These are phyloP conservation scores for Didymella exigua DNA, from an alignment of 2,329 filamentous ascomycete species.

Conservation along the genomic window DNA sequence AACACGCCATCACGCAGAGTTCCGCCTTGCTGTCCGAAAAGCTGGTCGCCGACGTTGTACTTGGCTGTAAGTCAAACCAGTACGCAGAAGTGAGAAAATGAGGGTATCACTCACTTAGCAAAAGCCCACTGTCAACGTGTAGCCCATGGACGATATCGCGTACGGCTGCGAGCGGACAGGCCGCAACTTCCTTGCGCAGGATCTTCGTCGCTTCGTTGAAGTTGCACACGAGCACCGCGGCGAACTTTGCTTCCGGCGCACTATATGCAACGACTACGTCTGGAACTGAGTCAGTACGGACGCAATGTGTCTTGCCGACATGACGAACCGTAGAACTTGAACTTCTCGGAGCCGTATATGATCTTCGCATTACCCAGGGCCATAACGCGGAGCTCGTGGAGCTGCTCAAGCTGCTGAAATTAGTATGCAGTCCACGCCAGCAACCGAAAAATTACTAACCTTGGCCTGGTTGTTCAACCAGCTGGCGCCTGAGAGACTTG, in stretches of 20 bases:
- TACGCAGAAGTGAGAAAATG: background rate
- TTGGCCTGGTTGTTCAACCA: slow-evolving; percentile 10
- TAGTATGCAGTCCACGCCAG: background rate
- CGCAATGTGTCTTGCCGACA: too few relatives aligned
- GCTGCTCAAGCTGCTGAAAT: slow-evolving; percentile 2
- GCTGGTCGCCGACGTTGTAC: slow-evolving; percentile 21
- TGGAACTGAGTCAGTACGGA: slow-evolving; percentile 9
- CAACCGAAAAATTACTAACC: background rate
- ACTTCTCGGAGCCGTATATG: slow-evolving; percentile 34
- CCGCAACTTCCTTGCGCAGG: slow-evolving; percentile 73
- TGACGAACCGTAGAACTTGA: slow-evolving; percentile 31
- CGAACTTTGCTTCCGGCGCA: slow-evolving; percentile 64
- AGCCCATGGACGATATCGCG: slow-evolving; percentile 27
- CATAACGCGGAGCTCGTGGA: slow-evolving; percentile 8
- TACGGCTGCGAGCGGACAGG: slow-evolving; percentile 69
- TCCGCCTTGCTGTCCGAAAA: slow-evolving; percentile 6
- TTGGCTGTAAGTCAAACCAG: slow-evolving; percentile 21
- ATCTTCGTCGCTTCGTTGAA: slow-evolving; percentile 74
- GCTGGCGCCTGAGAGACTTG: background rate
- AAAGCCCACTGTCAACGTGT: slow-evolving; percentile 26
- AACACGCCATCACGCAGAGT: background rate
- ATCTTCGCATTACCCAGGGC: slow-evolving; percentile 34
- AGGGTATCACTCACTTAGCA: slow-evolving; percentile 25
- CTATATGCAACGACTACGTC: slow-evolving; percentile 26
- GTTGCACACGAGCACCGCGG: slow-evolving; percentile 94